Evolutionary conservation across 352 stramenopile species (phyloP).

Genomic region (Globisporangium mamillatum): DNA sequence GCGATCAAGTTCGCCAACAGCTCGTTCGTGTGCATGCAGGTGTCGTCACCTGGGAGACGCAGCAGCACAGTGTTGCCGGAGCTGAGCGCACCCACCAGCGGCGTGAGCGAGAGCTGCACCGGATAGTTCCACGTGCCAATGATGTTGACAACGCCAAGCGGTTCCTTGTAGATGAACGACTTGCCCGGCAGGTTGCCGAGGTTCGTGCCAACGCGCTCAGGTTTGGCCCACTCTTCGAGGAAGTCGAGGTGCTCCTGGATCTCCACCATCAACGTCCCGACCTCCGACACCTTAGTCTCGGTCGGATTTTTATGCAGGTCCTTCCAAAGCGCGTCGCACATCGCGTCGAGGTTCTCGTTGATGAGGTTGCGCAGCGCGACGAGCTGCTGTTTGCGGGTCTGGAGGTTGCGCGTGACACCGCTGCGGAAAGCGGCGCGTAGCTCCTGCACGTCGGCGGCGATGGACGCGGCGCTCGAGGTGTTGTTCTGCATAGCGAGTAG

Average conservation of each 20-base stretch:
- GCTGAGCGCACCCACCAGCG: constrained; percentile 76
- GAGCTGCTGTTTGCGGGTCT: constrained; percentile 39
- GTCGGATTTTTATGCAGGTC: constrained; percentile 66
- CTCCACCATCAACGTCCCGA: constrained; percentile 48
- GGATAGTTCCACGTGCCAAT: constrained; percentile 92
- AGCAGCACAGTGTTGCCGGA: constrained; percentile 92
- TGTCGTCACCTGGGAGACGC: constrained; percentile 88
- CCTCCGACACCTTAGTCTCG: constrained; percentile 64
- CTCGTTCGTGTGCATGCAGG: constrained; percentile 44
- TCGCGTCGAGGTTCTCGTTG: constrained; percentile 37
- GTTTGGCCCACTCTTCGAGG: constrained; percentile 51
- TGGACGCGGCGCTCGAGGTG: constrained; percentile 24
- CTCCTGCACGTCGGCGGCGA: constrained; percentile 41
- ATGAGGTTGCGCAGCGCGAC: constrained; percentile 44
- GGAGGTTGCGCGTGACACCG: constrained; percentile 44
- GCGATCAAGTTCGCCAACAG: constrained; percentile 44
- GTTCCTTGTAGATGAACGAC: constrained; percentile 57
- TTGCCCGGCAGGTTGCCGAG: constrained; percentile 47
- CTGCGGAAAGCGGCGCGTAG: constrained; percentile 49
- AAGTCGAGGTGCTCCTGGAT: constrained; percentile 67
- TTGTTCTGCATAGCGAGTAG: neutral
- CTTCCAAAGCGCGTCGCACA: constrained; percentile 53
- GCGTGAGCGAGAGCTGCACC: constrained; percentile 66
- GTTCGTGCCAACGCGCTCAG: constrained; percentile 50
- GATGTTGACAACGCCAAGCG: constrained; percentile 82